Evolutionary conservation across 257 asterid genomes (phyloP), one percentile per base, ranked within the genome.

Genomic region (Leptodermis oblonga): DNA sequence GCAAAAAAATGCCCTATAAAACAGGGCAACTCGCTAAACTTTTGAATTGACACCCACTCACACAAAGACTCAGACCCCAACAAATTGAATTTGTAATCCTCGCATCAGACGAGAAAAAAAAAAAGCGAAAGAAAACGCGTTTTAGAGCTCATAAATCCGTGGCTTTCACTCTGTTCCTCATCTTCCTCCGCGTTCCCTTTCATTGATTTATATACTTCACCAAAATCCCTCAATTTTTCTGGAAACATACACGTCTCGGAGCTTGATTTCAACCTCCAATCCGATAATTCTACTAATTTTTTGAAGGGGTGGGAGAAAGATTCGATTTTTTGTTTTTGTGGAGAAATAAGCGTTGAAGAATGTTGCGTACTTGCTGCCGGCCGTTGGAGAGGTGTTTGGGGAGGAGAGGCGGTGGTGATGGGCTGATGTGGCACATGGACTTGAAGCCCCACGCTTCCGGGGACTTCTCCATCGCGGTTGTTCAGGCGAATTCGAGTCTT

Each of bases 381-480:
- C 81, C 81, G 20, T 70, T 82, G 61, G 84, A 74, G 79, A 82
- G 88, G 51, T 88, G 96, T 72, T 73, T 90, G 0, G 96, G 96
- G 30, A 53, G 90, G 67, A 68, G 82, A 51, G 85, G 80, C 37
- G 86, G 89, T 41, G 76, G 76, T 36, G 99, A 93, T 62, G 92
- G 82, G 3, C 82, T 90, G 76, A 71, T 90, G 26, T 93, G 99
- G 99, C 87, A 88, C 41, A 71, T 76, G 86, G 96, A 87, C 64
- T 84, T 93, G 85, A 90, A 81, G 79, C 95, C 95, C 4, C 96
- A 90, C 77, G 82, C 92, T 46, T 75, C 92, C 62, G 97, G 99
- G 0, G 99, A 93, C 63, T 93, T 86, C 68, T 93, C 99, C 7
- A 88, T 90, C 15, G 97, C 99, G 0, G 97, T 90, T 3, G 97